Percentiles rank a stretch among this genome's conserved stretches.
Evolutionary conservation across 305 asterid genomes (phyloP).

Genomic region (Rubia occidens): DNA sequence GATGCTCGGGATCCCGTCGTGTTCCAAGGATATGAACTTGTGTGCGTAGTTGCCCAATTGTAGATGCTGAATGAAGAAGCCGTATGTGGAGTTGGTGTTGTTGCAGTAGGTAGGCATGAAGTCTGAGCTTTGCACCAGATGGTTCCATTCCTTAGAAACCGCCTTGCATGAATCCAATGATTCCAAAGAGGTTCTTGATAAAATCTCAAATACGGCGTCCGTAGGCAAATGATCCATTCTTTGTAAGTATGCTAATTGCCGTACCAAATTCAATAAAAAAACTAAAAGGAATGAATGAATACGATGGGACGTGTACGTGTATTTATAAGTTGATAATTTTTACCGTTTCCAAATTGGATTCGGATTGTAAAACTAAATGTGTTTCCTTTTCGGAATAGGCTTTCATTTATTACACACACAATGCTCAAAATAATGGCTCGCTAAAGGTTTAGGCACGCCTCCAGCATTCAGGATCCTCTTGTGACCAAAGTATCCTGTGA

Average conservation of each 20-base stretch:
- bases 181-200: constrained; percentile 10
- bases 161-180: constrained; percentile 21
- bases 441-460: too few relatives aligned
- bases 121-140: constrained; percentile 1
- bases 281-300: too few relatives aligned
- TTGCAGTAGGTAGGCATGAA: constrained; percentile 20
- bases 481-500: too few relatives aligned
- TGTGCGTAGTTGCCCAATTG: not conserved
- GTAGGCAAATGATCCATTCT: not conserved
- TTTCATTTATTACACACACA: too few relatives aligned
- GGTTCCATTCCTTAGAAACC: constrained; percentile 25
- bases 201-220: constrained; percentile 18
- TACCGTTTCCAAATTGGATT: too few relatives aligned
- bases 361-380: too few relatives aligned
- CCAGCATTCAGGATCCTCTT: too few relatives aligned
- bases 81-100: constrained; percentile 8
- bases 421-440: too few relatives aligned
- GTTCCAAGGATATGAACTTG: not conserved
- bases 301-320: too few relatives aligned
- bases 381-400: too few relatives aligned
- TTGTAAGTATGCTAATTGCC: not conserved
- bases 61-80: not conserved
- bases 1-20: not conserved
- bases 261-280: too few relatives aligned
- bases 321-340: too few relatives aligned